phyloP scores from a whole-genome alignment of 2,329 filamentous ascomycete genomes.

The Colletotrichum sublineola region DNA sequence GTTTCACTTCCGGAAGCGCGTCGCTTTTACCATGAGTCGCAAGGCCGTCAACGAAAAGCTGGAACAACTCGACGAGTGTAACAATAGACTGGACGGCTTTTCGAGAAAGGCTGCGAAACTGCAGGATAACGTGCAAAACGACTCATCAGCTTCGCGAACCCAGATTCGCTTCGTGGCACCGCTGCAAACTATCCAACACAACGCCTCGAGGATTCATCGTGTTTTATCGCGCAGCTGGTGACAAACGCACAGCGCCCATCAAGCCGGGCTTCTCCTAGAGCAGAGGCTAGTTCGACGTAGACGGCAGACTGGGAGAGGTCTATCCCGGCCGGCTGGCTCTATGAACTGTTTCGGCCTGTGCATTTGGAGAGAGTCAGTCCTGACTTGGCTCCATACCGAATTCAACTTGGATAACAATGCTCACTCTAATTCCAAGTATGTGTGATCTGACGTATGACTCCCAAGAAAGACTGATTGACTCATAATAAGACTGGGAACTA shows the following conservation, averaged over 20 bases:
- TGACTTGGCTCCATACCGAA: conserved; percentile 16
- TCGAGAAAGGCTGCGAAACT: background rate
- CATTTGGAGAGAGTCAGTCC: background rate
- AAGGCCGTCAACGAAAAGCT: conserved; percentile 1
- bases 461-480: no score
- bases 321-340: background rate
- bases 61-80: background rate
- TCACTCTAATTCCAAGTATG: background rate
- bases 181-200: conserved; percentile 7
- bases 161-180: conserved; percentile 3
- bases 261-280: conserved; percentile 12
- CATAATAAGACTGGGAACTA: no score
- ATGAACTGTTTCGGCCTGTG: background rate
- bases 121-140: background rate
- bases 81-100: background rate
- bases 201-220: conserved; percentile 7
- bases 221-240: conserved; percentile 10
- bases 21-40: conserved; percentile 22
- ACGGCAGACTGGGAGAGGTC: background rate
- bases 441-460: no score
- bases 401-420: background rate
- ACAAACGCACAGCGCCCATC: background rate
- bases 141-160: background rate
- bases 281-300: conserved; percentile 12
- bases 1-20: conserved; percentile 3